phyloP scores from a whole-genome alignment of 2,329 filamentous ascomycete genomes.

The Sporothrix pseudoabietina region DNA sequence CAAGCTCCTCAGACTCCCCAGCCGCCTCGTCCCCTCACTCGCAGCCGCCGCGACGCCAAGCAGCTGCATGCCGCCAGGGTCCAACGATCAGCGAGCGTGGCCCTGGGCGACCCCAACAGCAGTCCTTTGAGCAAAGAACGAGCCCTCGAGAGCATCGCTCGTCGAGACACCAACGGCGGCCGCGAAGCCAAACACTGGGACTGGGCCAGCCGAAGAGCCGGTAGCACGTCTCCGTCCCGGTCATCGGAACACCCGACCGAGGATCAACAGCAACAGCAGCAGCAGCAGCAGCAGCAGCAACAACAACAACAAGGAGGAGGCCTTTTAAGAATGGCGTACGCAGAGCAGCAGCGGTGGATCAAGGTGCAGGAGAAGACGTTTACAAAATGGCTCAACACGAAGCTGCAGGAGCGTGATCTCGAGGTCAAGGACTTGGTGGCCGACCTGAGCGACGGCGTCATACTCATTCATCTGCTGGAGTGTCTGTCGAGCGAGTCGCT shows the following conservation, averaged over 20 bases:
- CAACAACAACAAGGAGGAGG: slow-evolving; percentile 38
- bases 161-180: slow-evolving; percentile 7
- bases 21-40: slow-evolving; percentile 38
- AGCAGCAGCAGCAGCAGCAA: slow-evolving; percentile 18
- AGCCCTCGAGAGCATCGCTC: slow-evolving; percentile 29
- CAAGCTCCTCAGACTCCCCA: slow-evolving; percentile 31
- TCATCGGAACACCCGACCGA: slow-evolving; percentile 16
- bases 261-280: background rate
- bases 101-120: slow-evolving; percentile 36
- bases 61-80: slow-evolving; percentile 54
- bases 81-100: slow-evolving; percentile 48
- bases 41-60: slow-evolving; percentile 51
- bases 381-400: slow-evolving; percentile 99
- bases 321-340: slow-evolving; percentile 62
- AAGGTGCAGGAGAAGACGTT: slow-evolving; percentile 98
- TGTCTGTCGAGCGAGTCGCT: slow-evolving; percentile 93
- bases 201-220: slow-evolving; percentile 31
- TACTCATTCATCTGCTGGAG: slow-evolving; percentile 95
- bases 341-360: slow-evolving; percentile 68
- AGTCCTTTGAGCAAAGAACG: slow-evolving; percentile 33
- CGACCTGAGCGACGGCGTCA: slow-evolving; percentile 90
- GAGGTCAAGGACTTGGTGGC: slow-evolving; percentile 83
- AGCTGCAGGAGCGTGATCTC: slow-evolving; percentile 75
- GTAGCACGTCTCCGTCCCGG: slow-evolving; percentile 27
- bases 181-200: slow-evolving; percentile 29